Evolutionary conservation across 192 early-diverging fungal genomes (phyloP), one percentile per base, ranked within the genome.

Genomic region (Backusella psychrophila): DNA sequence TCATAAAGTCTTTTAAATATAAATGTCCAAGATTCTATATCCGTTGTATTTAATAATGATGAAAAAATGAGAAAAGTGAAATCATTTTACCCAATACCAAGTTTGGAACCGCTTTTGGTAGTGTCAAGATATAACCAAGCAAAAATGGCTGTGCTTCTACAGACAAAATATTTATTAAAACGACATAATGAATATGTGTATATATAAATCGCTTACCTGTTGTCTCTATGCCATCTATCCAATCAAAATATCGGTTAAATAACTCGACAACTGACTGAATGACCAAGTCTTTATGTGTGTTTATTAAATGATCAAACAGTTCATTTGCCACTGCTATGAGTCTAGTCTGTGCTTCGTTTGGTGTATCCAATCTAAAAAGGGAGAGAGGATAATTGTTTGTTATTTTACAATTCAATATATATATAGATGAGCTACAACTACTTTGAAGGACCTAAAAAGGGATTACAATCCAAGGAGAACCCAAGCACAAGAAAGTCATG

Each of bases 1-100:
- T 77, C 31, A 56, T 33, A 38, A 1, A 77, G 49, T 34, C 36
- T 53, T 23, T 77, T 70, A 41, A 77, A 77, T n/a, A 72, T 41
- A 31, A 21, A 23, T 5, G 75, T 26, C 75, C 75, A 77, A 8
- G 68, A 77, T 17, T 46, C 75, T 77, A 66, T n/a, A 29, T 23
- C 56, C 21, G 19, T 21, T 67, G 31, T 19, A 49, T 29, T 19
- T 19, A 52, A 31, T 8, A 33, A 52, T 21, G 12, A 66, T 6
- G 17, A 14, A 41, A 42, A 66, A 23, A 66, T 11, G 9, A 14
- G 12, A 8, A 8, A 38, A 1, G n/a, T 8, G 14, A 14, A n/a
- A 23, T 23, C 44, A 29, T 3, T 33, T 31, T 66, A 75, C 74
- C 74, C 3, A 44, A 15, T 34, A 34, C 38, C 21, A 75, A 66